Base-by-base conservation (phyloP, 148 eudicot species). In the Arctostaphylos glauca region DNA sequence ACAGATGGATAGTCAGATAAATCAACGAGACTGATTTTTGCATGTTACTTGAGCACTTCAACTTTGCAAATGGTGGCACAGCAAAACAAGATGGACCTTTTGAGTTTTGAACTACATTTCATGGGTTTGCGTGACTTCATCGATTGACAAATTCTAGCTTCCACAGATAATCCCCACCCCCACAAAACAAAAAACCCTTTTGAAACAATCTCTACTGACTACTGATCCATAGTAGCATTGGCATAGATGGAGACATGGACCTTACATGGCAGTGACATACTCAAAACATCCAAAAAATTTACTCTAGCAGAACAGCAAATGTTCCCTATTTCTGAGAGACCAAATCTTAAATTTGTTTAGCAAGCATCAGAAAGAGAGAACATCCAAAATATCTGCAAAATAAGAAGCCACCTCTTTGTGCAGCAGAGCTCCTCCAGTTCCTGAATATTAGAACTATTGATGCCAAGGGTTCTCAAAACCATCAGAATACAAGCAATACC, bases 401-500 rank as follows among this genome's bases (percentile, higher is more conserved):
- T 23, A 58, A 80, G 70, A 84, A 80, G 56, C 86, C 67, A 96
- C 99, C 98, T 96, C 58, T 86, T 91, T 64, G 97, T 92, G 83
- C 87, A 76, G 82, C 98, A 94, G 48, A 93, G 90, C 81, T 86
- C 87, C 77, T 50, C 93, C 83, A 96, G 85, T 50, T 91, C 86
- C 66, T 90, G 90, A 82, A 93, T 86, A 80, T 84, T 85, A 77
- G 91, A 89, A 60, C 86, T 83, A 68, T 67, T 50, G 76, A 91
- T 86, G 80, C 97, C 99, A 82, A 93, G 89, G 44, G 97, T 88
- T 83, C 85, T 85, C 87, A 92, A 86, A 85, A 96, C 97, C 99
- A 96, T 96, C 89, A 94, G 72, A 81, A 94, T 87, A 85, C 99
- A 96, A 79, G 98, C 97, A 90, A 96, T 94, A 60, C 99, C 99